A percentile compares a stretch with the other conserved stretches of the same genome.
These are phyloP conservation scores for Poa annua DNA, from an alignment of 176 grass and related monocot species.

Conservation along the genomic window DNA sequence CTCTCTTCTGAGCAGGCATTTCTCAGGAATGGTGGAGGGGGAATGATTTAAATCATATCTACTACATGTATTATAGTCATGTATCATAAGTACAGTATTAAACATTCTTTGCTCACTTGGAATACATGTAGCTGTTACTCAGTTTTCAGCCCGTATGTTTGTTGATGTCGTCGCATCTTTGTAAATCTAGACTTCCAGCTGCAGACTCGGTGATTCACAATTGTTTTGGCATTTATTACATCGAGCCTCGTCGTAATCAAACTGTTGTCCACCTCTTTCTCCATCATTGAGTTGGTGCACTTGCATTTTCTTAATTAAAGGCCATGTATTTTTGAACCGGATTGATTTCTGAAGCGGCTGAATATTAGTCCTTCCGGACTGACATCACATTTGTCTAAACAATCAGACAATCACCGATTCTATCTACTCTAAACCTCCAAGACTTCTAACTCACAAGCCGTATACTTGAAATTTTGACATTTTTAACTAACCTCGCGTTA, in stretches of 20 bases:
- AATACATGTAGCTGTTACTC: not conserved
- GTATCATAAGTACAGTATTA: conserved; percentile 44
- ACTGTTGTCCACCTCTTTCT: not conserved
- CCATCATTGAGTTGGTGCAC: not conserved
- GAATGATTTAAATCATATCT: conserved; percentile 55
- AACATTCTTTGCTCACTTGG: conserved; percentile 24
- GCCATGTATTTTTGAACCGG: too few relatives aligned
- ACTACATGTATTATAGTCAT: conserved; percentile 37
- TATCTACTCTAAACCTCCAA: too few relatives aligned
- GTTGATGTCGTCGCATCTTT: conserved; percentile 26
- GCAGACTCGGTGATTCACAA: not conserved
- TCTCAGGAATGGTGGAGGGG: conserved; percentile 70
- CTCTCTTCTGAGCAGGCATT: conserved; percentile 69
- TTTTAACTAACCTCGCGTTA: too few relatives aligned
- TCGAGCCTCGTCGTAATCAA: not conserved
- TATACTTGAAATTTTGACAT: too few relatives aligned
- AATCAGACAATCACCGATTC: too few relatives aligned
- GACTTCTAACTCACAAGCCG: too few relatives aligned
- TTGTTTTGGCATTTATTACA: not conserved
- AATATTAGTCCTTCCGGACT: too few relatives aligned
- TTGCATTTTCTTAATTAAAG: not conserved
- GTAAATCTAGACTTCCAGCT: conserved; percentile 39
- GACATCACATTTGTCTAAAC: too few relatives aligned
- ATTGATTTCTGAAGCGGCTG: too few relatives aligned
- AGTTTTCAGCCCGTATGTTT: too few relatives aligned